phyloP scores from a whole-genome alignment of 768 basidiomycete species.

The Auricularia auricula-judae region DNA sequence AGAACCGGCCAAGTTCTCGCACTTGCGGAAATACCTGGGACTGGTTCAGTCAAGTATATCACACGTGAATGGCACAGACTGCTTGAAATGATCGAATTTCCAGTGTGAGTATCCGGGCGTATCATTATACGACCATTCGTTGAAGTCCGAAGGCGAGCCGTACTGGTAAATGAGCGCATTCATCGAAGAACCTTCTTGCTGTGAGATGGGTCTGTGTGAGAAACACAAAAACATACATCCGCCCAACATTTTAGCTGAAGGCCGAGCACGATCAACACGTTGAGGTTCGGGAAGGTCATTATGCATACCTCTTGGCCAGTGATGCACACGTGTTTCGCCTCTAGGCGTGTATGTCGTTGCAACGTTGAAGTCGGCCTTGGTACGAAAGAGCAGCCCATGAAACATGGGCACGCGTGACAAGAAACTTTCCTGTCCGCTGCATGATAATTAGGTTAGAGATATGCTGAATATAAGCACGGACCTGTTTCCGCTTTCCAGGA shows the following conservation, averaged over 20 bases:
- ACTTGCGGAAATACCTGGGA: conserved; percentile 56
- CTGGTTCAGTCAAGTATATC: background rate
- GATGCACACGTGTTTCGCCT: conserved; percentile 40
- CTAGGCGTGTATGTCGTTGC: conserved; percentile 38
- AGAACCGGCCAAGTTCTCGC: conserved; percentile 47
- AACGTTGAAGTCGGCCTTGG: conserved; percentile 29
- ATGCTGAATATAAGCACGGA: background rate
- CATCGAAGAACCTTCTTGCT: conserved; percentile 40
- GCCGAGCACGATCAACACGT: background rate
- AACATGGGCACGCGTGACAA: background rate
- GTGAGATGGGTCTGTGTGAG: background rate
- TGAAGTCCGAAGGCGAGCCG: conserved; percentile 57
- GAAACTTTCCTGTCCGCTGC: background rate
- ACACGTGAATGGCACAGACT: conserved; percentile 22
- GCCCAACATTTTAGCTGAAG: conserved; percentile 52
- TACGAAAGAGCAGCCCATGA: conserved; percentile 25
- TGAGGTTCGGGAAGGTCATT: background rate
- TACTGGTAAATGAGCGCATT: conserved; percentile 55
- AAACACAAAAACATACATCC: conserved; percentile 42
- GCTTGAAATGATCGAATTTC: conserved; percentile 44
- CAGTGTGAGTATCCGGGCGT: conserved; percentile 41
- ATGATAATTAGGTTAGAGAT: background rate
- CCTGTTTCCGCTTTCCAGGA: conserved; percentile 18
- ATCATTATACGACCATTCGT: conserved; percentile 48
- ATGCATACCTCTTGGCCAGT: conserved; percentile 54